These are phyloP conservation scores for Setomelanomma holmii DNA, from an alignment of 2,329 filamentous ascomycete species.

Conservation along the genomic window DNA sequence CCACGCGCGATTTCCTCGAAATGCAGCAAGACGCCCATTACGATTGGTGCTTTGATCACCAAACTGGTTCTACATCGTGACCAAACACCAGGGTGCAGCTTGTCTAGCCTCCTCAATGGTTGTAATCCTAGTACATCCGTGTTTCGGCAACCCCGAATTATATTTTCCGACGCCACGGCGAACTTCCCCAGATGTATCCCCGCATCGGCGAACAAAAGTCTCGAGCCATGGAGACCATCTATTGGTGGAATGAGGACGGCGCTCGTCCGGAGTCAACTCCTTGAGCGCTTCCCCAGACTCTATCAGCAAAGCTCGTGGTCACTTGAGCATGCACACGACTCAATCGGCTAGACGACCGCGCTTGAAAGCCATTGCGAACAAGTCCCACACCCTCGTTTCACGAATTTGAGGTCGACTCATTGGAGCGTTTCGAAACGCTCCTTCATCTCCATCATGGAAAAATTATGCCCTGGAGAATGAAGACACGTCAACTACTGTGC, in stretches of 20 bases:
- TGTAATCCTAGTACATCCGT: background rate
- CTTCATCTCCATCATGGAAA: constrained; percentile 17
- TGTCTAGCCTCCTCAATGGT: background rate
- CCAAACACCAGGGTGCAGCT: background rate
- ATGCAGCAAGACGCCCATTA: background rate
- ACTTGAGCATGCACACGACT: background rate
- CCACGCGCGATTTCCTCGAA: background rate
- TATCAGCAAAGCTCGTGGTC: background rate
- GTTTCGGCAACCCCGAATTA: background rate
- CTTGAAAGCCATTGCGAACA: background rate
- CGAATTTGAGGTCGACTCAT: background rate
- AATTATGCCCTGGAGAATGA: constrained; percentile 3
- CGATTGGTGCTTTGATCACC: background rate
- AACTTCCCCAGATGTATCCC: background rate
- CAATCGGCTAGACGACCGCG: background rate
- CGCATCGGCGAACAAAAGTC: background rate
- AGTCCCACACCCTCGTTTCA: background rate
- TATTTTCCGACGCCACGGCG: background rate
- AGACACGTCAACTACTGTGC: constrained; percentile 1
- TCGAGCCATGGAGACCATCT: background rate
- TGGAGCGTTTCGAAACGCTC: constrained; percentile 16
- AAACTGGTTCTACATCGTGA: background rate
- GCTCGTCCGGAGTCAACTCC: background rate
- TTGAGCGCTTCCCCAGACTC: background rate
- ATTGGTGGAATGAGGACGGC: background rate